Evolutionary conservation across 1,284 basidiomycete species (phyloP).

Genomic region (Lignosus rhinocerotis): DNA sequence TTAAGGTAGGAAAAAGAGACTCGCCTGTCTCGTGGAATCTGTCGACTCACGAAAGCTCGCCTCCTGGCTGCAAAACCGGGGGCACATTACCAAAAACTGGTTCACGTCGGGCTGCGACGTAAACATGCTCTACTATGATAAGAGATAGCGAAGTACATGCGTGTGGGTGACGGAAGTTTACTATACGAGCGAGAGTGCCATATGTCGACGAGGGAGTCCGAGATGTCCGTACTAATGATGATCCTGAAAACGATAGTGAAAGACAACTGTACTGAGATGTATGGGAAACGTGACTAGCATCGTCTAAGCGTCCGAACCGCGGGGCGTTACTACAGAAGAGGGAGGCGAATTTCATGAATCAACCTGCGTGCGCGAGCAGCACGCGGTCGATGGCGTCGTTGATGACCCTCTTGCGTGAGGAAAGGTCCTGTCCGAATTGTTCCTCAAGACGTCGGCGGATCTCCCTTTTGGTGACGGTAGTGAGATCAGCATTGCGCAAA

Average conservation of each 20-base stretch:
- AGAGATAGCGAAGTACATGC: constrained; percentile 24
- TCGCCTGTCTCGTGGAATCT: too few species aligned
- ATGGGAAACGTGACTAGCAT: neutral
- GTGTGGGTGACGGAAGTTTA: constrained; percentile 2
- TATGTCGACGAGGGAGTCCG: constrained; percentile 14
- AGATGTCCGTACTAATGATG: constrained; percentile 17
- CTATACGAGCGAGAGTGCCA: constrained; percentile 18
- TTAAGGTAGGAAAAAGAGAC: too few species aligned
- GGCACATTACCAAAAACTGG: neutral
- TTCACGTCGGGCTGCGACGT: constrained; percentile 8
- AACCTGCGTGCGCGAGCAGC: constrained; percentile 41
- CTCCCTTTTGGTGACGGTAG: constrained; percentile 87
- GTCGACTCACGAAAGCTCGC: constrained; percentile 1
- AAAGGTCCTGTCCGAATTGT: constrained; percentile 73
- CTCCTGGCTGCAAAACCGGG: neutral
- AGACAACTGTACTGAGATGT: neutral
- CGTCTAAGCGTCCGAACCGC: constrained; percentile 11
- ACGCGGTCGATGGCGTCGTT: constrained; percentile 72
- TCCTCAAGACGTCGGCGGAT: constrained; percentile 82
- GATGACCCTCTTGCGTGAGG: constrained; percentile 64
- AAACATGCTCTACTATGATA: constrained; percentile 22
- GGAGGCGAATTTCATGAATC: neutral
- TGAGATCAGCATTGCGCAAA: constrained; percentile 77
- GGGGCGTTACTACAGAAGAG: neutral
- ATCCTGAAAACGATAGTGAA: constrained; percentile 15